Conservation (phyloP, 116 monocot genomes). For the Iris pallida region DNA sequence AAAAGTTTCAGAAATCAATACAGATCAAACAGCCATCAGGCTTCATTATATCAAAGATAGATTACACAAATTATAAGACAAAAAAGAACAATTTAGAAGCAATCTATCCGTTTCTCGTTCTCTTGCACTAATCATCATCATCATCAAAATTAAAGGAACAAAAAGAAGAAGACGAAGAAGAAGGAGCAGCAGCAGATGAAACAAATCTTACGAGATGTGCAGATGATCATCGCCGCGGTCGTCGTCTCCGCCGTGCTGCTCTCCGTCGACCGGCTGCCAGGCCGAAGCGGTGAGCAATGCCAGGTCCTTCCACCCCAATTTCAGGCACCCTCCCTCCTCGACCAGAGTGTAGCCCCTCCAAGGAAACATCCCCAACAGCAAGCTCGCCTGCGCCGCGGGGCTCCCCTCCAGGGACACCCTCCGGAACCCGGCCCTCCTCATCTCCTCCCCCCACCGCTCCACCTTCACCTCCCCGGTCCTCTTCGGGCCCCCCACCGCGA, state of each 20-base stretch:
- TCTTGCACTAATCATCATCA: too few relatives aligned
- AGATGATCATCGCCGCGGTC: neutral
- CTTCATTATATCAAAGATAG: too few relatives aligned
- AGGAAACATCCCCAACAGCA: conserved; percentile 77
- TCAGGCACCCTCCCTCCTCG: conserved; percentile 72
- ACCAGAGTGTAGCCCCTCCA: conserved; percentile 81
- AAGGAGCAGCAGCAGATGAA: too few relatives aligned
- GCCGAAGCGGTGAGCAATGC: conserved; percentile 75
- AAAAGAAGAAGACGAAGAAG: too few relatives aligned
- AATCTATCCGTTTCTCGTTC: too few relatives aligned
- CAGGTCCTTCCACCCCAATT: conserved; percentile 82
- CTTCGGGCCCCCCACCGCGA: conserved; percentile 58
- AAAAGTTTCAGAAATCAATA: too few relatives aligned
- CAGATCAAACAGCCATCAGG: too few relatives aligned
- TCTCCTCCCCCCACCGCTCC: conserved; percentile 70
- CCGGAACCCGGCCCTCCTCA: conserved; percentile 48
- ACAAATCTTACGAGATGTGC: neutral
- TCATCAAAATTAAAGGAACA: too few relatives aligned
- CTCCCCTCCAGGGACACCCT: conserved; percentile 60
- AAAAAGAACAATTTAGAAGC: too few relatives aligned
- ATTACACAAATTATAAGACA: too few relatives aligned
- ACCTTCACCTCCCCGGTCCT: conserved; percentile 67
- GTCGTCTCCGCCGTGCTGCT: neutral
- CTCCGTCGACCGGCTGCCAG: conserved; percentile 31
- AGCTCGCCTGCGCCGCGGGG: conserved; percentile 70